Conservation (phyloP, 331 rosid genomes). For the Pyracantha coccinea region DNA sequence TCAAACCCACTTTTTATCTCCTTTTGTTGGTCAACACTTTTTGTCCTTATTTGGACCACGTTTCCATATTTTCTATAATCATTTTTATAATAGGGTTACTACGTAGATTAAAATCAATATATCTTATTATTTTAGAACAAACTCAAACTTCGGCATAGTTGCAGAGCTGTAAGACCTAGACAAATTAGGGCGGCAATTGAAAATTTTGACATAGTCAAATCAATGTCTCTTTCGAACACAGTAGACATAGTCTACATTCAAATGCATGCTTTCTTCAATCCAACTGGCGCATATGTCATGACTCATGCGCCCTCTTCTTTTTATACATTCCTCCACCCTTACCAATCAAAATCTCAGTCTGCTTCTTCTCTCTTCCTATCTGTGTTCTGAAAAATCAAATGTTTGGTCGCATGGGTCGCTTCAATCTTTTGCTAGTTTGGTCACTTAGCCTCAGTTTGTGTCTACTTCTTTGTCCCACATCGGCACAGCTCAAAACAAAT, state of each 20-base stretch:
- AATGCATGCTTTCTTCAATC: conserved; percentile 5
- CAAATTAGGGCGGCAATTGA: conserved; percentile 19
- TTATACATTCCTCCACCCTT: background rate
- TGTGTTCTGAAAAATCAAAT: background rate
- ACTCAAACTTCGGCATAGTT: background rate
- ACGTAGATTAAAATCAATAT: background rate
- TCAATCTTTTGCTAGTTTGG: conserved; percentile 17
- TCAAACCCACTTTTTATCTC: background rate
- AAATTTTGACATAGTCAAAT: conserved; percentile 6
- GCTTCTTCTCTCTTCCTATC: background rate
- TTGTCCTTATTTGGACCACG: conserved; percentile 20
- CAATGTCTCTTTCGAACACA: conserved; percentile 26
- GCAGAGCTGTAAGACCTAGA: background rate
- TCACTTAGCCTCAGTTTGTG: conserved; percentile 35
- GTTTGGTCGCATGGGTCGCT: conserved; percentile 37
- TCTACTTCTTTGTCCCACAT: conserved; percentile 28
- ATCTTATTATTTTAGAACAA: background rate
- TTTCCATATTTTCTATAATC: background rate
- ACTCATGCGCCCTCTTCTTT: background rate
- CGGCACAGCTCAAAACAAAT: conserved; percentile 54
- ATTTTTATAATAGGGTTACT: background rate
- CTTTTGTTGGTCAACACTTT: too few species aligned
- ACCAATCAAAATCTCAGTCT: background rate
- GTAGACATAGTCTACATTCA: background rate
- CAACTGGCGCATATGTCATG: conserved; percentile 21